Conservation (phyloP, 805 yeast genomes). For the Schwanniomyces pseudopolymorphus region DNA sequence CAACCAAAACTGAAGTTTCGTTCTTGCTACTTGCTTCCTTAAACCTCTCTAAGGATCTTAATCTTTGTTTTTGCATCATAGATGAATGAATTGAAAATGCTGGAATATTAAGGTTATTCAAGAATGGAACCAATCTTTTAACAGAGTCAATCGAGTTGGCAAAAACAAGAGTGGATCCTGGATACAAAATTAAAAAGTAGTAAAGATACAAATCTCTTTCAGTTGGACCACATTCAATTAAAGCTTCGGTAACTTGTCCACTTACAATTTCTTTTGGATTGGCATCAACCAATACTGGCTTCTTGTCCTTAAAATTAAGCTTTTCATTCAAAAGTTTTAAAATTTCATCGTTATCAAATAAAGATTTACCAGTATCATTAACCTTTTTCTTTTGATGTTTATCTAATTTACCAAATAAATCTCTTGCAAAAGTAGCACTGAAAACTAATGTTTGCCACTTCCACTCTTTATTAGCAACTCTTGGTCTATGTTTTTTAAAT, state of each 20-base stretch:
- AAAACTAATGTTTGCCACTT: conserved; percentile 86
- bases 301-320: conserved; percentile 63
- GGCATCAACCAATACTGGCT: conserved; percentile 75
- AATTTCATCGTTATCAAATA: conserved; percentile 56
- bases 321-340: conserved; percentile 64
- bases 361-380: conserved; percentile 28
- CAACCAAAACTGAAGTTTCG: conserved; percentile 69
- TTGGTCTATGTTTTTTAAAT: conserved; percentile 51
- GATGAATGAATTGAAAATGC: conserved; percentile 84
- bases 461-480: conserved; percentile 30
- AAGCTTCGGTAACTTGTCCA: conserved; percentile 72
- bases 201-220: conserved; percentile 90
- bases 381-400: conserved; percentile 25
- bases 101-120: conserved; percentile 67
- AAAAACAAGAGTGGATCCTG: conserved; percentile 87
- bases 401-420: conserved; percentile 73
- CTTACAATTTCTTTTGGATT: conserved; percentile 84
- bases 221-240: conserved; percentile 85
- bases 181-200: conserved; percentile 81
- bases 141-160: conserved; percentile 96
- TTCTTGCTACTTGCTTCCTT: conserved; percentile 47
- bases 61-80: conserved; percentile 92
- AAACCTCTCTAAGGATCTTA: conserved; percentile 82
- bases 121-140: conserved; percentile 74
- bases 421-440: conserved; percentile 89